phyloP scores from a whole-genome alignment of 208 protist species.

The Crithidia mellificae region DNA sequence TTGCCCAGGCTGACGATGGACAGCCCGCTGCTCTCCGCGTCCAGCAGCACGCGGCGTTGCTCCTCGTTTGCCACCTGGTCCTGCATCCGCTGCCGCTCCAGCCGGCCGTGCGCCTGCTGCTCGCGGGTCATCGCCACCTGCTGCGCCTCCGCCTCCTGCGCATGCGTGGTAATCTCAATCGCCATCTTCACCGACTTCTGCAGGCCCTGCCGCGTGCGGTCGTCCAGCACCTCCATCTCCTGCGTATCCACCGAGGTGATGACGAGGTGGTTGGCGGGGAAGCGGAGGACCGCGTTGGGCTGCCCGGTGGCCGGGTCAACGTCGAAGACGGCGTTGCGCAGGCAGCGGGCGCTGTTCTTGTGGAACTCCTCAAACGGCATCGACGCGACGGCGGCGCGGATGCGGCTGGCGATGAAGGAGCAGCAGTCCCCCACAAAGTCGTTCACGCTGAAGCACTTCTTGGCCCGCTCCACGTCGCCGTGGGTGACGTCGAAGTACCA shows the following conservation, averaged over 20 bases:
- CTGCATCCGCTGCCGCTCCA: slow-evolving; percentile 92
- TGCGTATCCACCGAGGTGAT: slow-evolving; percentile 96
- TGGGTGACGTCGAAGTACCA: slow-evolving; percentile 87
- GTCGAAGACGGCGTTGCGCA: slow-evolving; percentile 86
- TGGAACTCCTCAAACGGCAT: slow-evolving; percentile 92
- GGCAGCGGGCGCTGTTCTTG: slow-evolving; percentile 60
- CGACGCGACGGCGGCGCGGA: slow-evolving; percentile 76
- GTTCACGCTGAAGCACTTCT: slow-evolving; percentile 75
- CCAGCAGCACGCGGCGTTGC: slow-evolving; percentile 78
- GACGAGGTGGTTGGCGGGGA: slow-evolving; percentile 91
- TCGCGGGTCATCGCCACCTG: slow-evolving; percentile 91
- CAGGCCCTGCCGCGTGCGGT: slow-evolving; percentile 92
- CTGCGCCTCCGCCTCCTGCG: slow-evolving; percentile 91
- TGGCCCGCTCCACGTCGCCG: slow-evolving; percentile 51
- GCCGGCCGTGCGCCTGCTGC: slow-evolving; percentile 87
- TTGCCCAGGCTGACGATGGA: slow-evolving; percentile 90
- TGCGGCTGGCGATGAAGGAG: slow-evolving; percentile 82
- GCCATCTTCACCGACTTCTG: slow-evolving; percentile 96
- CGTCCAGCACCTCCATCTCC: slow-evolving; percentile 94
- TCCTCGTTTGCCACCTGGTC: slow-evolving; percentile 93
- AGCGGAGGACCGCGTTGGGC: slow-evolving; percentile 70
- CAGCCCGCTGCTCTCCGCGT: slow-evolving; percentile 83
- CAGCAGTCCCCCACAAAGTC: slow-evolving; percentile 90
- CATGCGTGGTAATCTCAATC: slow-evolving; percentile 96
- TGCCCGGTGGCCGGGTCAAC: slow-evolving; percentile 52